phyloP scores from a whole-genome alignment of 1,284 basidiomycete species.

The Trametes hirsuta region DNA sequence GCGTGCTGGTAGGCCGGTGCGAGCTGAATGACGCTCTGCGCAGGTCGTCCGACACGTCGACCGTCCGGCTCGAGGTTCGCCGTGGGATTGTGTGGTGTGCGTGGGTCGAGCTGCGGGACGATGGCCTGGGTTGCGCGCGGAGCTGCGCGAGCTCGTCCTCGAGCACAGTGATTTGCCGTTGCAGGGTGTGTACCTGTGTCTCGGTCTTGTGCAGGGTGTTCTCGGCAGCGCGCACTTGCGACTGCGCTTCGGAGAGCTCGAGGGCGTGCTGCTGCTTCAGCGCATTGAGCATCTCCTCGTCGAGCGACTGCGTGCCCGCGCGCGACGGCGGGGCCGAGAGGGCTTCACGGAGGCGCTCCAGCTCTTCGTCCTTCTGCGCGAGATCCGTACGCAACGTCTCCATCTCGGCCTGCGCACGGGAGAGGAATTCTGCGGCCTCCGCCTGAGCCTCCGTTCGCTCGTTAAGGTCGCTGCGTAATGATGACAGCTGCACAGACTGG shows the following conservation, averaged over 20 bases:
- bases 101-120: constrained; percentile 44
- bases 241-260: constrained; percentile 78
- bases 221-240: constrained; percentile 77
- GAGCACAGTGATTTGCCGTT: constrained; percentile 64
- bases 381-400: constrained; percentile 66
- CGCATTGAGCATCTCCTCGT: constrained; percentile 71
- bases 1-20: constrained; percentile 40
- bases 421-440: constrained; percentile 65
- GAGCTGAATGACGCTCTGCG: constrained; percentile 52
- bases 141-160: constrained; percentile 62
- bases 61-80: constrained; percentile 53
- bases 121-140: constrained; percentile 44
- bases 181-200: constrained; percentile 67
- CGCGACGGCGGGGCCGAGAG: constrained; percentile 36
- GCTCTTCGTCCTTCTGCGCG: constrained; percentile 61
- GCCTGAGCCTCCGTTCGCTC: constrained; percentile 51
- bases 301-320: constrained; percentile 52
- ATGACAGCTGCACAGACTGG: constrained; percentile 54
- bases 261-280: constrained; percentile 74
- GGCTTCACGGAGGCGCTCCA: constrained; percentile 55
- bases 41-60: constrained; percentile 46
- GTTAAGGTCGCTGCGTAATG: constrained; percentile 52
- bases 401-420: constrained; percentile 65
- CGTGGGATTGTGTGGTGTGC: constrained; percentile 43
- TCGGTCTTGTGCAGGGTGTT: constrained; percentile 73